Base-by-base conservation (phyloP, 2,329 filamentous ascomycete genomes). In the Diaporthe helianthi region DNA sequence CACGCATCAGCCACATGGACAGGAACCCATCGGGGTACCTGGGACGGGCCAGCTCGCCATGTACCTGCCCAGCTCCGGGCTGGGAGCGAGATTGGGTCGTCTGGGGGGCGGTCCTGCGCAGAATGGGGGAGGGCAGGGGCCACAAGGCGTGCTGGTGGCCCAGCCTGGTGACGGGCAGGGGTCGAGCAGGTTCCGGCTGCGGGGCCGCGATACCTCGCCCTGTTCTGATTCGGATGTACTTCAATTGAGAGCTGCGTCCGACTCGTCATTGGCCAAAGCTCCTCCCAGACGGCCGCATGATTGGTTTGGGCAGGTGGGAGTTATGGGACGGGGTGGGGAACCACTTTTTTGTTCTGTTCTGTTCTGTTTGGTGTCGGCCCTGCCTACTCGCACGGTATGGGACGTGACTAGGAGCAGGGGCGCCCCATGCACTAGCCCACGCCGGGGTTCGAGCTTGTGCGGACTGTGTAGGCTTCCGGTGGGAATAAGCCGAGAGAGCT, bases 231-330 rank as follows among this genome's bases (percentile, higher is more conserved):
- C 19, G 52, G 52, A 67, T 22, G 65, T 67, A 67, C 65, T 13
- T 54, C 52, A 9, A 58, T 41, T 58, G 65, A 41, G 52, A 49
- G 31, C 46, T 51, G 53, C 33, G 31, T 38, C 52, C 31, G 52
- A 55, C 38, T 44, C 65, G 65, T 67, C 65, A 67, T 67, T 67
- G 65, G 65, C 52, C 65, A 67, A 58, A 67, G 65, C 65, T 67
- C 44, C 58, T n/a, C 58, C 58, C 58, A 63, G 41, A 49, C 44
- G 44, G n/a, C 44, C 12, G 44, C n/a, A 44, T 63, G 58, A 63
- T 63, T 63, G 58, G 58, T 44, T 29, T 29, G 44, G 44, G 44
- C 5, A 15, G n/a, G 24, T n/a, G n/a, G n/a, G n/a, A n/a, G n/a
- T n/a, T n/a, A n/a, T 49, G 58, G 58, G 44, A 49, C n/a, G 44